phyloP scores from a whole-genome alignment of 116 monocot genomes.

The Dioscorea cayenensis region DNA sequence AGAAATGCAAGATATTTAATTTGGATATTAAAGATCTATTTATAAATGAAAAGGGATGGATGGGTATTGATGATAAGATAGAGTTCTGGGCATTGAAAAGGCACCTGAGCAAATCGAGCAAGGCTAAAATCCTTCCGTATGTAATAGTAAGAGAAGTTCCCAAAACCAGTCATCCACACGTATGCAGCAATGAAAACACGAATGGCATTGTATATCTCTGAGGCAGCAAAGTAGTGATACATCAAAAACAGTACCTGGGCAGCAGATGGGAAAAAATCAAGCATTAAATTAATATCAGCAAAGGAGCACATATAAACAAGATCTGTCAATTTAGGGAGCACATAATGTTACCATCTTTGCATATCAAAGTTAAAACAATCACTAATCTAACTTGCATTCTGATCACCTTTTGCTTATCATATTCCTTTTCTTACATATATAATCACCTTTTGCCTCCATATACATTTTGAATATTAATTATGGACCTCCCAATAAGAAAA shows the following conservation, averaged over 20 bases:
- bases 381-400: too few species aligned
- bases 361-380: too few species aligned
- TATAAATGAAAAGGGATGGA: background rate
- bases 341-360: too few species aligned
- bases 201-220: constrained; percentile 97
- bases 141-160: constrained; percentile 98
- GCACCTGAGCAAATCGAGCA: constrained; percentile 91
- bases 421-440: too few species aligned
- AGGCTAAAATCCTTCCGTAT: constrained; percentile 92
- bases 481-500: too few species aligned
- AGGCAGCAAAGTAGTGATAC: constrained; percentile 98
- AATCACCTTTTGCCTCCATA: too few species aligned
- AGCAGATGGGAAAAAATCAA: background rate
- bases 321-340: too few species aligned
- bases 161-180: constrained; percentile 99
- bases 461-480: too few species aligned
- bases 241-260: constrained; percentile 89
- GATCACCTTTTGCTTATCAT: too few species aligned
- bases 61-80: background rate
- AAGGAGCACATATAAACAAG: too few species aligned
- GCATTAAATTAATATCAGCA: background rate
- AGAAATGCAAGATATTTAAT: background rate
- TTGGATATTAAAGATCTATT: background rate
- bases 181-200: constrained; percentile 97
- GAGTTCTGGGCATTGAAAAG: too few species aligned